Conservation (phyloP, 257 asterid species). For the Nicotiana tomentosiformis region DNA sequence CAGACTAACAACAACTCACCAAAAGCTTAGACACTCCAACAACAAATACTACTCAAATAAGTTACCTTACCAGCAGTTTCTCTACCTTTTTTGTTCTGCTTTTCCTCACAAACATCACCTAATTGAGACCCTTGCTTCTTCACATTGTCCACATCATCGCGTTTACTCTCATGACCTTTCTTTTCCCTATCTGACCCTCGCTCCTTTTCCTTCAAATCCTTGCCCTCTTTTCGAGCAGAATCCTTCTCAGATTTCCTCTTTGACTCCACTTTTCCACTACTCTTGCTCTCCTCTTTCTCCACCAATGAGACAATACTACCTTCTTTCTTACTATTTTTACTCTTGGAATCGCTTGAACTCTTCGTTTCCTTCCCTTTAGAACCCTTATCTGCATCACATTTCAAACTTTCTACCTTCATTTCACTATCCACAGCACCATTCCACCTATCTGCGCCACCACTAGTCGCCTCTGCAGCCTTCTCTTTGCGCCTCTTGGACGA, state of each 20-base stretch:
- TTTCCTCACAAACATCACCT: slow-evolving; percentile 55
- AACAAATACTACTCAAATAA: slow-evolving; percentile 23
- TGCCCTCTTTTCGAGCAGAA: slow-evolving; percentile 62
- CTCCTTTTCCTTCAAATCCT: slow-evolving; percentile 69
- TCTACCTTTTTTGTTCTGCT: slow-evolving; percentile 56
- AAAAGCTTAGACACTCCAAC: neutral
- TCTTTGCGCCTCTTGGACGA: slow-evolving; percentile 79
- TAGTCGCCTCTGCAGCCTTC: slow-evolving; percentile 29
- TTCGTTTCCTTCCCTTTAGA: slow-evolving; percentile 53
- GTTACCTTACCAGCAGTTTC: slow-evolving; percentile 81
- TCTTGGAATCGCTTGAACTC: slow-evolving; percentile 51
- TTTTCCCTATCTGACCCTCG: slow-evolving; percentile 71
- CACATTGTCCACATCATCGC: slow-evolving; percentile 41
- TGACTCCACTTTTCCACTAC: slow-evolving; percentile 54
- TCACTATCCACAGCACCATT: slow-evolving; percentile 67
- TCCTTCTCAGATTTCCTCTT: slow-evolving; percentile 85
- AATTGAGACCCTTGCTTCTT: slow-evolving; percentile 51
- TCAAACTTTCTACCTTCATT: slow-evolving; percentile 39
- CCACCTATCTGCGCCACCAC: slow-evolving; percentile 71
- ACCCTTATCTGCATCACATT: slow-evolving; percentile 38
- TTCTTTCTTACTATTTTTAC: slow-evolving; percentile 62
- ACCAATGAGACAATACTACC: slow-evolving; percentile 36
- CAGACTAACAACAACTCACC: neutral
- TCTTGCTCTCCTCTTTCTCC: slow-evolving; percentile 62
- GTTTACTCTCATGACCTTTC: slow-evolving; percentile 51